These are phyloP conservation scores for Lenwebbia sp. DNA, from an alignment of 345 rosid genomes.

Conservation along the genomic window DNA sequence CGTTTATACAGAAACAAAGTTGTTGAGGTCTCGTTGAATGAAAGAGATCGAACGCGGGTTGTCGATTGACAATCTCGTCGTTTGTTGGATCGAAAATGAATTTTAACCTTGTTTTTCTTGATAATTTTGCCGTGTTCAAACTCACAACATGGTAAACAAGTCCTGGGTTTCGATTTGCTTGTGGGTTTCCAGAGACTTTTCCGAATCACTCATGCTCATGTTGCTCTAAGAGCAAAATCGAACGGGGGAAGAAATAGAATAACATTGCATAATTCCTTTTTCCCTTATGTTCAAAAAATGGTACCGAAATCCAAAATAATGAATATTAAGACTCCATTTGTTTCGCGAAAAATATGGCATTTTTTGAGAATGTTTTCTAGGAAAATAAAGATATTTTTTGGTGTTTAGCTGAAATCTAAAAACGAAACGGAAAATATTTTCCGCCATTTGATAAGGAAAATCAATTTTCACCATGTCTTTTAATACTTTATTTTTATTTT, in stretches of 20 bases:
- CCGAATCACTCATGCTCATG: background rate
- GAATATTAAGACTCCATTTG: background rate
- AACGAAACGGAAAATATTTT: no score
- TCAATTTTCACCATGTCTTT: no score
- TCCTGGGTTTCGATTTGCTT: background rate
- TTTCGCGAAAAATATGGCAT: no score
- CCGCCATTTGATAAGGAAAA: no score
- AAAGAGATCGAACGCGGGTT: background rate
- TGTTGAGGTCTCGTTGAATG: background rate
- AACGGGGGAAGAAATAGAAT: background rate
- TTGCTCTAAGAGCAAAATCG: background rate
- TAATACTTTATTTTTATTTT: no score
- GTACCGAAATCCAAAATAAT: background rate
- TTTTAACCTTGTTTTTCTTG: background rate
- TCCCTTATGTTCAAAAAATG: background rate
- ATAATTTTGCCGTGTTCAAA: background rate
- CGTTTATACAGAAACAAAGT: no score
- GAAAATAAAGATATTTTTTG: no score
- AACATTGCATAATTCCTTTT: background rate
- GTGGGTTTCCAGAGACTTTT: background rate
- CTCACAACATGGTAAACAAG: background rate
- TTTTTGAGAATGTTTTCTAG: no score
- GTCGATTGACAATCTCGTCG: background rate
- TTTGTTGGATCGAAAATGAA: background rate
- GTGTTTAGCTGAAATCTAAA: no score